These are phyloP conservation scores for Alternaria infectoria DNA, from an alignment of 2,329 filamentous ascomycete species.

Conservation along the genomic window DNA sequence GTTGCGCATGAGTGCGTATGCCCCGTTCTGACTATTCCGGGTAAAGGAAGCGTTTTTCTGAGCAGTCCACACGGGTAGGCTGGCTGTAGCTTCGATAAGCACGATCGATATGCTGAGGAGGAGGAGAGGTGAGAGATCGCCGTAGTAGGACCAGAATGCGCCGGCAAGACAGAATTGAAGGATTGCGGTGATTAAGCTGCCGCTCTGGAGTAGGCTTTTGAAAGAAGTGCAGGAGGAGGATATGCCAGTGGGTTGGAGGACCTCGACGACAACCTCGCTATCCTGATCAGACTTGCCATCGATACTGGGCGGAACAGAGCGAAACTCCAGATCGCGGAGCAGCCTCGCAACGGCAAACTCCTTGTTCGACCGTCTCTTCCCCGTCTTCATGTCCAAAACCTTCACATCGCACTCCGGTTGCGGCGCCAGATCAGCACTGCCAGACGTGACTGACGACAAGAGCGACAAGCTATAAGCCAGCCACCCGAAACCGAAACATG, in stretches of 20 bases:
- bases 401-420: not conserved
- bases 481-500: not conserved
- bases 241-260: not conserved
- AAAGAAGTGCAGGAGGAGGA: not conserved
- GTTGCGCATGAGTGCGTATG: not conserved
- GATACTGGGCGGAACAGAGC: not conserved
- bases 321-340: not conserved
- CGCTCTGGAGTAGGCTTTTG: not conserved
- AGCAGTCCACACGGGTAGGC: not conserved
- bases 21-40: accelerated
- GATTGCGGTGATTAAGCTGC: not conserved
- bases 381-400: not conserved
- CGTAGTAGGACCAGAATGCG: not conserved
- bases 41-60: not conserved
- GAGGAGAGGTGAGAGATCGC: not conserved
- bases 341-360: not conserved
- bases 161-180: not conserved
- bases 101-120: not conserved
- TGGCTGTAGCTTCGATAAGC: not conserved
- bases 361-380: not conserved
- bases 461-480: not conserved
- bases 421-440: not conserved
- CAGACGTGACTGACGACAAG: not conserved
- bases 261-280: not conserved
- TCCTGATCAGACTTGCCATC: not conserved